Evolutionary conservation across 805 yeast genomes (phyloP).

Genomic region (Ogataea zsoltii): DNA sequence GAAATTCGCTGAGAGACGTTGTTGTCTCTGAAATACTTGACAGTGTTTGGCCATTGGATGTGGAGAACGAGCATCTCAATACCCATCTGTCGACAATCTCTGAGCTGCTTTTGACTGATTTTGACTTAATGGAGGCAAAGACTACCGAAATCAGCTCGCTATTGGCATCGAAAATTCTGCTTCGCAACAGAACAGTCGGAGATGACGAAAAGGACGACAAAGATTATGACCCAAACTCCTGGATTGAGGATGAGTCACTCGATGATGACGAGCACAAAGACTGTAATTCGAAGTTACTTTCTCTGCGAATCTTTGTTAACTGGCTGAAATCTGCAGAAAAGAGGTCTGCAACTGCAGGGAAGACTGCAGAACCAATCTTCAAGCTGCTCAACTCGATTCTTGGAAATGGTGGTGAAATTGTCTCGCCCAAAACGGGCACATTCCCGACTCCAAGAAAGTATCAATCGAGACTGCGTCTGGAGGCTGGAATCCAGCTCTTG

Average conservation of each 20-base stretch:
- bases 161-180: conserved; percentile 61
- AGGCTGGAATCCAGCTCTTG: conserved; percentile 65
- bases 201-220: conserved; percentile 46
- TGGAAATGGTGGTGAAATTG: conserved; percentile 77
- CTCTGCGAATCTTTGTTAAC: conserved; percentile 60
- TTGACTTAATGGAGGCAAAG: conserved; percentile 46
- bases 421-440: conserved; percentile 41
- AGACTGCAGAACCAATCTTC: conserved; percentile 61
- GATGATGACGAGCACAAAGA: conserved; percentile 4
- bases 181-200: conserved; percentile 47
- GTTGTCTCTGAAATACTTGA: conserved; percentile 41
- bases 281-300: conserved; percentile 33
- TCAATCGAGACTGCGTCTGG: conserved; percentile 62
- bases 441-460: conserved; percentile 64
- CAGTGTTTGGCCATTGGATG: conserved; percentile 51
- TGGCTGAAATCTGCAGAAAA: conserved; percentile 42
- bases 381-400: conserved; percentile 67
- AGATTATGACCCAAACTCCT: conserved; percentile 33
- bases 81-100: conserved; percentile 62
- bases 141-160: conserved; percentile 60
- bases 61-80: conserved; percentile 40
- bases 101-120: conserved; percentile 53
- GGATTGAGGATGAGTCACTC: conserved; percentile 32
- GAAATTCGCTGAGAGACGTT: conserved; percentile 38
- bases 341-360: conserved; percentile 39